These are phyloP conservation scores for Corylus heterophylla DNA, from an alignment of 306 rosid genomes.

Conservation along the genomic window DNA sequence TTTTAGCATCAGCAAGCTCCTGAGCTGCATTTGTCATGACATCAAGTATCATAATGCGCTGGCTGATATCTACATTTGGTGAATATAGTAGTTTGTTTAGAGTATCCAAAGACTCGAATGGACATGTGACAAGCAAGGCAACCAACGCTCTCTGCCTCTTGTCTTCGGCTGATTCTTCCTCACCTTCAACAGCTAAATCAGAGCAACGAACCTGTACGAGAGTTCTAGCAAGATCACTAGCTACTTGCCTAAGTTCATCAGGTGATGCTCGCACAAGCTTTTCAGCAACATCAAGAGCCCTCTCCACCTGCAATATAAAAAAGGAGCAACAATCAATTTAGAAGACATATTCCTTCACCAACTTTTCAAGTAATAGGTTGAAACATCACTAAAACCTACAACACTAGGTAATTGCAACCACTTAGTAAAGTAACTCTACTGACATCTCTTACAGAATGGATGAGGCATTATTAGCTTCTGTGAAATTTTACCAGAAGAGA, in stretches of 20 bases:
- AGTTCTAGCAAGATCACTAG: slow-evolving; percentile 74
- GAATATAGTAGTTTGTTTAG: slow-evolving; percentile 81
- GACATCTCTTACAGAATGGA: neutral
- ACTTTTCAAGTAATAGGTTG: neutral
- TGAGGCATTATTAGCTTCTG: too few relatives aligned
- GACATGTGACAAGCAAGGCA: slow-evolving; percentile 73
- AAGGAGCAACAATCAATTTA: slow-evolving; percentile 20
- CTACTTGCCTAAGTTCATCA: slow-evolving; percentile 81
- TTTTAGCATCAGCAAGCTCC: slow-evolving; percentile 76
- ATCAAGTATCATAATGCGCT: slow-evolving; percentile 87
- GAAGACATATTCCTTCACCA: neutral
- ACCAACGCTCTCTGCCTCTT: slow-evolving; percentile 83
- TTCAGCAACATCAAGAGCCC: slow-evolving; percentile 86
- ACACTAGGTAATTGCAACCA: slow-evolving; percentile 23
- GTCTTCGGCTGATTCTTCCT: slow-evolving; percentile 82
- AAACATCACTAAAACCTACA: neutral
- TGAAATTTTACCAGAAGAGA: neutral
- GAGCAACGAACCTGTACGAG: slow-evolving; percentile 92
- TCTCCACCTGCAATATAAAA: slow-evolving; percentile 62
- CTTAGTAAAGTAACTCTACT: neutral
- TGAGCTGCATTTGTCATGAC: slow-evolving; percentile 93
- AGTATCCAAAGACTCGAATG: slow-evolving; percentile 69
- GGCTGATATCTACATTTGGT: slow-evolving; percentile 86
- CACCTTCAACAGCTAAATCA: slow-evolving; percentile 88
- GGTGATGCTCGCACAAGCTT: slow-evolving; percentile 88